Evolutionary conservation across 2,329 filamentous ascomycete genomes (phyloP).

Genomic region (Colletotrichum graminicola): DNA sequence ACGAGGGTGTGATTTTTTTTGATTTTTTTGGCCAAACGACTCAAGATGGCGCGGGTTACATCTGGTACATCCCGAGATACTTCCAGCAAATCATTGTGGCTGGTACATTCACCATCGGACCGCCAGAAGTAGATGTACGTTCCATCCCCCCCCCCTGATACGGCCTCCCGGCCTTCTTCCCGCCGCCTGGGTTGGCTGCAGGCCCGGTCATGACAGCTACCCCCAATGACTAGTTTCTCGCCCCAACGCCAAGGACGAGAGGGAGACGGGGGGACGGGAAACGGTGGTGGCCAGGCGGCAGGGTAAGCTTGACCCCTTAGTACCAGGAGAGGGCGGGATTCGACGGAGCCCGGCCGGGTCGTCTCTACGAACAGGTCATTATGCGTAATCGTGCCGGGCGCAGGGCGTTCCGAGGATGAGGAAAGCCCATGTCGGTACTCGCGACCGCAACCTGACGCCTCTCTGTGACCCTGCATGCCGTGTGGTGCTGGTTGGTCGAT

Average conservation of each 20-base stretch:
- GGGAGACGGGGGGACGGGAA: background rate
- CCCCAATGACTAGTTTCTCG: background rate
- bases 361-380: background rate
- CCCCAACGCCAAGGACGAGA: background rate
- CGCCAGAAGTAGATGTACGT: background rate
- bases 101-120: background rate
- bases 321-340: background rate
- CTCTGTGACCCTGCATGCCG: constrained; percentile 13
- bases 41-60: constrained; percentile 4
- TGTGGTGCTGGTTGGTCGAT: constrained; percentile 8
- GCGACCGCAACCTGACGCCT: constrained; percentile 19
- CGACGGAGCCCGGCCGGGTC: background rate
- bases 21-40: too few species aligned
- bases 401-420: background rate
- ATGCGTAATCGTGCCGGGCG: background rate
- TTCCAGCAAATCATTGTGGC: constrained; percentile 5
- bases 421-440: constrained; percentile 23
- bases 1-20: too few species aligned
- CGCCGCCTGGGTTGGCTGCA: constrained; percentile 12
- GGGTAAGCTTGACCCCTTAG: constrained; percentile 10
- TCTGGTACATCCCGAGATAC: constrained; percentile 21
- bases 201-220: constrained; percentile 10
- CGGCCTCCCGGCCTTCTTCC: constrained; percentile 22
- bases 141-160: too few species aligned
- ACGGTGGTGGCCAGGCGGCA: constrained; percentile 1